A percentile compares a stretch with the other conserved stretches of the same genome.
phyloP scores from a whole-genome alignment of 768 basidiomycete genomes.

The Tephrocybe sp. region DNA sequence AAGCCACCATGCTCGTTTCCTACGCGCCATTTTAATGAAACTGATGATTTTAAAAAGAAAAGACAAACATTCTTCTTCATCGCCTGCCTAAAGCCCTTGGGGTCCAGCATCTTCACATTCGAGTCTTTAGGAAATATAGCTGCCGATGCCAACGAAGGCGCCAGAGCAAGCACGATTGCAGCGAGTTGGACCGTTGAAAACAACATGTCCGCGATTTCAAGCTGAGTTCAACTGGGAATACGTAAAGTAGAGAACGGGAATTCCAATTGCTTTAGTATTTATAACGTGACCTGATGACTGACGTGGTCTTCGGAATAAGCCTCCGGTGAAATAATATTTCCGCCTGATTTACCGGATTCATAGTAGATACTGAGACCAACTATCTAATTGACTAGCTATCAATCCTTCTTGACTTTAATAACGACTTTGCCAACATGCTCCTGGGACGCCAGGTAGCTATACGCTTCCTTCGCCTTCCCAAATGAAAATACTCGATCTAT shows the following conservation, averaged over 20 bases:
- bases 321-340: neutral
- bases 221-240: neutral
- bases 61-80: conserved; percentile 72
- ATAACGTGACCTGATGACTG: conserved; percentile 6
- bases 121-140: conserved; percentile 47
- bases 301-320: conserved; percentile 11
- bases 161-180: conserved; percentile 32
- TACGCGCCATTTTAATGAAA: conserved; percentile 21
- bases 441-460: conserved; percentile 49
- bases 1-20: conserved; percentile 81
- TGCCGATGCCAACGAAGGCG: conserved; percentile 49
- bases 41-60: neutral
- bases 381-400: no score
- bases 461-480: conserved; percentile 50
- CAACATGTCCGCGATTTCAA: conserved; percentile 24
- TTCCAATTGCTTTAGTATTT: neutral
- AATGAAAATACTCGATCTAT: conserved; percentile 60
- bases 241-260: neutral
- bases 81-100: conserved; percentile 63
- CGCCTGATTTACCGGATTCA: no score
- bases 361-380: no score
- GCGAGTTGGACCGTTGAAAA: conserved; percentile 29
- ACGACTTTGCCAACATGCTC: conserved; percentile 63
- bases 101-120: conserved; percentile 71
- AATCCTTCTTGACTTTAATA: conserved; percentile 36